phyloP scores from a whole-genome alignment of 805 yeast genomes.

The Hanseniaspora valbyensis region DNA sequence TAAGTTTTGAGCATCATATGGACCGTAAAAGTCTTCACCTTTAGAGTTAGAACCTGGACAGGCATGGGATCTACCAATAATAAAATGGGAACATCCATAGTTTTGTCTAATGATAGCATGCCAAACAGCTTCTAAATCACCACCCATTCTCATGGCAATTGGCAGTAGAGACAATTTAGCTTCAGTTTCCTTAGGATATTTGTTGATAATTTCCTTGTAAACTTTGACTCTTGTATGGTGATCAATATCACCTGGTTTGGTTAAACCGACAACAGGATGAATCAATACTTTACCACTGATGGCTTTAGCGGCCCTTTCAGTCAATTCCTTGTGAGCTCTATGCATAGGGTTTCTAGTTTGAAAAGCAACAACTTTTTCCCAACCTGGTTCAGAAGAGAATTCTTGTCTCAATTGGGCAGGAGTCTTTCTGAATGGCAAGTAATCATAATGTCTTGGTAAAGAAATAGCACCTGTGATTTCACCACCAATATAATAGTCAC shows the following conservation, averaged over 20 bases:
- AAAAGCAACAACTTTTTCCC: slow-evolving; percentile 90
- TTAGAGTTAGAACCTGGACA: slow-evolving; percentile 85
- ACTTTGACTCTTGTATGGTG: slow-evolving; percentile 96
- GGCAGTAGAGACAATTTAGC: slow-evolving; percentile 83
- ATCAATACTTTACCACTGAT: slow-evolving; percentile 77
- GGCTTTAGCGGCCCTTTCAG: slow-evolving; percentile 93
- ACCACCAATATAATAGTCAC: slow-evolving; percentile 84
- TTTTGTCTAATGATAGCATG: slow-evolving; percentile 94
- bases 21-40: slow-evolving; percentile 92
- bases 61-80: slow-evolving; percentile 96
- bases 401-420: slow-evolving; percentile 85
- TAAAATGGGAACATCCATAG: slow-evolving; percentile 93
- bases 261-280: slow-evolving; percentile 94
- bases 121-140: slow-evolving; percentile 97
- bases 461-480: slow-evolving; percentile 61
- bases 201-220: slow-evolving; percentile 80
- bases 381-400: slow-evolving; percentile 56
- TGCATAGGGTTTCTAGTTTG: slow-evolving; percentile 99
- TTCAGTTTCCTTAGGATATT: slow-evolving; percentile 79
- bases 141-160: slow-evolving; percentile 98
- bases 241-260: slow-evolving; percentile 96
- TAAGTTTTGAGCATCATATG: slow-evolving; percentile 89
- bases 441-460: slow-evolving; percentile 82
- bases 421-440: slow-evolving; percentile 73
- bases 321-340: slow-evolving; percentile 92